These are phyloP conservation scores for Protomyces inouyei DNA, from an alignment of 1,139 yeast genomes.

Conservation along the genomic window DNA sequence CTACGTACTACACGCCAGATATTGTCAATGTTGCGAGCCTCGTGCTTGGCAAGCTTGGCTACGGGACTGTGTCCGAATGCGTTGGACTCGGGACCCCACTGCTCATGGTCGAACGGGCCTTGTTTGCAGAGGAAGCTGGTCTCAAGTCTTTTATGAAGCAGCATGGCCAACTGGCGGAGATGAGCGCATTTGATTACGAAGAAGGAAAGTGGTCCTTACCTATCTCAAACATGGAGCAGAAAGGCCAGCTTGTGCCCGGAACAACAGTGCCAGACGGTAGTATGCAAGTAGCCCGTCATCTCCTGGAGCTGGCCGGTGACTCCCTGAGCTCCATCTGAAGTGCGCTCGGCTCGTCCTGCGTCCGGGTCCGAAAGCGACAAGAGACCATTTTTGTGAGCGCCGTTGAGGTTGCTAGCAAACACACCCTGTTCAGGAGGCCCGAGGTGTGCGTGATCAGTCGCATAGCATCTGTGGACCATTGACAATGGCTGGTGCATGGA, in stretches of 20 bases:
- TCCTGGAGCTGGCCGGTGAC: background rate
- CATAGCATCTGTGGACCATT: background rate
- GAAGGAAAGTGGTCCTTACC: background rate
- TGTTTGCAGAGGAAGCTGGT: conserved; percentile 21
- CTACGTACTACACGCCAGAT: conserved; percentile 12
- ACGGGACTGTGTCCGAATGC: conserved; percentile 17
- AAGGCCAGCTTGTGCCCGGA: background rate
- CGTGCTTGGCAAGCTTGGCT: conserved; percentile 25
- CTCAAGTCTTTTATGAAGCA: background rate
- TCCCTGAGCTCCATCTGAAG: too few relatives aligned
- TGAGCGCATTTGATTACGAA: background rate
- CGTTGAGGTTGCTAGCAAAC: too few relatives aligned
- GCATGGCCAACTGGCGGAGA: background rate
- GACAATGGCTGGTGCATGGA: background rate
- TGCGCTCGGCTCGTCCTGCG: too few relatives aligned
- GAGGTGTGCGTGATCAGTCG: too few relatives aligned
- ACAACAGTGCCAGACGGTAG: background rate
- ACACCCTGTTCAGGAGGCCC: too few relatives aligned
- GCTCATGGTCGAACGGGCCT: conserved; percentile 8
- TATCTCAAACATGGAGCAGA: background rate
- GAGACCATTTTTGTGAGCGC: too few relatives aligned
- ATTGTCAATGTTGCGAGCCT: background rate
- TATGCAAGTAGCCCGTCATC: background rate
- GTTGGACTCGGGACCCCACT: conserved; percentile 17
- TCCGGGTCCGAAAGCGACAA: too few relatives aligned